Percentiles rank a stretch among this genome's conserved stretches.
phyloP scores from a whole-genome alignment of 1,284 basidiomycete genomes.

The Mixia osmundae region DNA sequence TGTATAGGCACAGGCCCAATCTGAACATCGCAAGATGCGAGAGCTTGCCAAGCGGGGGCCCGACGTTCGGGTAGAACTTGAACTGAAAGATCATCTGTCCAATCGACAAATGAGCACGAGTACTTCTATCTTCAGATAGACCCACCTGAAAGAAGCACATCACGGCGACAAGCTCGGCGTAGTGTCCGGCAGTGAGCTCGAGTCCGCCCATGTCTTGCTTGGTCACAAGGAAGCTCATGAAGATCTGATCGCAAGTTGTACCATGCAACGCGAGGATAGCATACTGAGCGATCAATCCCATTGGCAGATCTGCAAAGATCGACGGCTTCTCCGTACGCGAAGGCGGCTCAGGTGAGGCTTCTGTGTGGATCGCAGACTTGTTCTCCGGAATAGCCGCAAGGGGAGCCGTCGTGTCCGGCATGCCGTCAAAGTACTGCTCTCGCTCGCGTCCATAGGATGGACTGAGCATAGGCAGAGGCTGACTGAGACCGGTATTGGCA shows the following conservation, averaged over 20 bases:
- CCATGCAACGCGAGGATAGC: conserved; percentile 14
- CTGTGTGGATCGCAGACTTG: conserved; percentile 1
- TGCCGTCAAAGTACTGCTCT: background rate
- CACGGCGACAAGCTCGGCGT: conserved; percentile 10
- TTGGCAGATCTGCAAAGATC: conserved; percentile 13
- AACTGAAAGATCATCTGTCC: background rate
- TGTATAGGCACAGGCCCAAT: conserved; percentile 14
- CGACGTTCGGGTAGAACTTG: conserved; percentile 13
- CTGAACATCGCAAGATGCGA: conserved; percentile 15
- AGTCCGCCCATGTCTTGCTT: conserved; percentile 7
- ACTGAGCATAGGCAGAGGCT: conserved; percentile 24
- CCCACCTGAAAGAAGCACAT: conserved; percentile 17
- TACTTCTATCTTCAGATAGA: conserved; percentile 5
- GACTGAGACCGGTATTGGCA: conserved; percentile 46
- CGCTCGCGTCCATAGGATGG: no score
- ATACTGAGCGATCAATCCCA: conserved; percentile 15
- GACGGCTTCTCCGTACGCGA: conserved; percentile 1
- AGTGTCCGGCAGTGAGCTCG: conserved; percentile 13
- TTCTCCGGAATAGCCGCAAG: conserved; percentile 9
- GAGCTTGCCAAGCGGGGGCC: conserved; percentile 14
- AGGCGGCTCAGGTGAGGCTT: background rate
- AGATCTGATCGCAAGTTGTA: conserved; percentile 13
- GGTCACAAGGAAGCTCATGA: conserved; percentile 9
- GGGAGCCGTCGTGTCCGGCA: background rate
- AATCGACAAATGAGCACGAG: no score